A percentile compares a stretch with the other conserved stretches of the same genome.
phyloP scores from a whole-genome alignment of 257 asterid genomes.

The Gardenia jasminoides region DNA sequence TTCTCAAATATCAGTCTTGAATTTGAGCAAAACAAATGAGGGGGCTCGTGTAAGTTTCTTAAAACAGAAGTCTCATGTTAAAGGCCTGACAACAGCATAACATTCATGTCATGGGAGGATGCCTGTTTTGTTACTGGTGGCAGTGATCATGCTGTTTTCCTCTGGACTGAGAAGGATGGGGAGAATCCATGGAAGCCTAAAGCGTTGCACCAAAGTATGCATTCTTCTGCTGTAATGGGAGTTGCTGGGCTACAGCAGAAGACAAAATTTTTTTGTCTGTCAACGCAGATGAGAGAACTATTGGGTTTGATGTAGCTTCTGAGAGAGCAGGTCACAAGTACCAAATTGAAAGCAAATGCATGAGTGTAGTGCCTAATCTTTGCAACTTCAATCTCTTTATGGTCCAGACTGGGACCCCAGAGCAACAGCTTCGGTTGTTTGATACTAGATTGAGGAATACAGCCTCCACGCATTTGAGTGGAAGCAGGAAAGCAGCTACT shows the following conservation, averaged over 20 bases:
- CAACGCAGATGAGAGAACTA: constrained; percentile 75
- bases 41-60: constrained; percentile 56
- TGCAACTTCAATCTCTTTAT: constrained; percentile 86
- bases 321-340: constrained; percentile 59
- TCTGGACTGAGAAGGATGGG: constrained; percentile 68
- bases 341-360: constrained; percentile 86
- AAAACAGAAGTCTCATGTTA: constrained; percentile 69
- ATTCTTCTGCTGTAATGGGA: constrained; percentile 93
- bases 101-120: constrained; percentile 87
- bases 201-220: constrained; percentile 51
- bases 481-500: constrained; percentile 82
- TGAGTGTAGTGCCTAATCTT: constrained; percentile 91
- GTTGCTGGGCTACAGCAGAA: constrained; percentile 84
- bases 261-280: constrained; percentile 72
- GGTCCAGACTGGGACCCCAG: constrained; percentile 94
- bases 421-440: constrained; percentile 66
- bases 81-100: constrained; percentile 79
- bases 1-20: constrained; percentile 73
- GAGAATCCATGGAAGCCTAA: constrained; percentile 67
- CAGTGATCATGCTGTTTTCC: constrained; percentile 82
- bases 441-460: constrained; percentile 60
- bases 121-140: constrained; percentile 80
- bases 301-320: constrained; percentile 57
- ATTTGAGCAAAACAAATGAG: constrained; percentile 62
- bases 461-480: constrained; percentile 76